Base-by-base conservation (phyloP, 306 rosid genomes). In the Lathyrus oleraceus region DNA sequence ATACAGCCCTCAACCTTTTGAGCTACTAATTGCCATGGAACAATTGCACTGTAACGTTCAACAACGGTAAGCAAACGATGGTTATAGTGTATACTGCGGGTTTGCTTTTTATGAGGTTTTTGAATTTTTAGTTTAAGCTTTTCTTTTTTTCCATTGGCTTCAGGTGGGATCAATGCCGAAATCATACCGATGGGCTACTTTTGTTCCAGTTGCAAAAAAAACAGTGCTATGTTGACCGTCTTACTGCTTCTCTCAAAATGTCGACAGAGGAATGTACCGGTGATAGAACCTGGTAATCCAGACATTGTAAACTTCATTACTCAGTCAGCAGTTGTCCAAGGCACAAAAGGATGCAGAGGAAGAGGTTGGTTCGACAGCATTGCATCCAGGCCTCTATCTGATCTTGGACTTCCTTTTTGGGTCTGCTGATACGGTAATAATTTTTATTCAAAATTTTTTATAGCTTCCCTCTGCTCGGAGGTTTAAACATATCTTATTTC, bases 301-400 rank as follows among this genome's bases (percentile, higher is more conserved):
- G n/a, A 80, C 58, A 79, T 93, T 66, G 72, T 72, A 78, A 90
- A 93, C 81, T 93, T 82, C 85, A 81, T 93, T 65, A 93, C 98
- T 75, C 97, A 90, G 73, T 87, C 94, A 16, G 98, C 94, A 65
- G 85, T 90, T 61, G 72, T 93, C 67, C 92, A 87, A 70, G 98
- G 98, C 68, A 96, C 88, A 4, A 83, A 87, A 65, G 82, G 82
- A 75, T 93, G 83, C 79, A 62, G 48, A 61, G 83, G 96, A 79
- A 82, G 90, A 79, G 98, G 90, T 68, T 93, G 97, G 98, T 93
- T 90, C 64, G 98, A 87, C 69, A 76, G 88, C 80, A 93, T 88
- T 70, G 76, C 92, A 23, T 56, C 79, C 19, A 75, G 64, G 65
- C 85, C 89, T 36, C 67, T 90, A 66, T 79, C 87, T 28, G 90